phyloP scores from a whole-genome alignment of 2,329 filamentous ascomycete genomes.

The Hymenoscyphus fraxineus region DNA sequence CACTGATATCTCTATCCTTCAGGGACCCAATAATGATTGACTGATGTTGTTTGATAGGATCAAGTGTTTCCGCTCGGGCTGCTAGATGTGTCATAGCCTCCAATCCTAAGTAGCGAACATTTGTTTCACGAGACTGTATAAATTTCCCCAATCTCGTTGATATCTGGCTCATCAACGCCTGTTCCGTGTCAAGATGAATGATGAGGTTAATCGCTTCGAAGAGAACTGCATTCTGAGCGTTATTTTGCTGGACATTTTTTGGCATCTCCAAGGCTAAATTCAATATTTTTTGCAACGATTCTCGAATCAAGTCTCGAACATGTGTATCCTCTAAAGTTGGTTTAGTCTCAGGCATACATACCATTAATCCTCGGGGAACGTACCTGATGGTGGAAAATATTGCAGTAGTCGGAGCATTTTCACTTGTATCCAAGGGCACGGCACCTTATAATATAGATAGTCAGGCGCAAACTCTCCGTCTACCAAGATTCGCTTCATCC shows the following conservation, averaged over 20 bases:
- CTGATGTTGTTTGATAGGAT: constrained; percentile 97
- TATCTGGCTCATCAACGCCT: constrained; percentile 92
- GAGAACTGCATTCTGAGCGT: constrained; percentile 94
- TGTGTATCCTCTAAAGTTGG: constrained; percentile 75
- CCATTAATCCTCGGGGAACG: constrained; percentile 28
- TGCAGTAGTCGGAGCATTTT: constrained; percentile 89
- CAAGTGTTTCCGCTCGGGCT: constrained; percentile 85
- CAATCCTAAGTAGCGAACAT: constrained; percentile 90
- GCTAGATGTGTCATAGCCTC: constrained; percentile 99
- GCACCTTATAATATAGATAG: constrained; percentile 99
- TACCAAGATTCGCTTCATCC: constrained; percentile 84
- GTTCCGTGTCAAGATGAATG: constrained; percentile 94
- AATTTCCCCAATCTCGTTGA: constrained; percentile 88
- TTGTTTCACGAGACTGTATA: constrained; percentile 94
- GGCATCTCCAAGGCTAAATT: constrained; percentile 88
- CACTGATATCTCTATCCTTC: constrained; percentile 94
- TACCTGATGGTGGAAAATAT: constrained; percentile 92
- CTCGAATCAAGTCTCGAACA: constrained; percentile 84
- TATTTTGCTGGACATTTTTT: constrained; percentile 99
- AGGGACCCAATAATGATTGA: constrained; percentile 92
- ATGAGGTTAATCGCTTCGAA: constrained; percentile 99
- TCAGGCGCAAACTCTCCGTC: constrained; percentile 86
- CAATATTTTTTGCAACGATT: constrained; percentile 86
- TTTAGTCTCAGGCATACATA: constrained; percentile 13
- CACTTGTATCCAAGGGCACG: constrained; percentile 96